Percentiles rank a stretch among this genome's conserved stretches.
These are phyloP conservation scores for Dentipellis fragilis DNA, from an alignment of 768 basidiomycete genomes.

Conservation along the genomic window DNA sequence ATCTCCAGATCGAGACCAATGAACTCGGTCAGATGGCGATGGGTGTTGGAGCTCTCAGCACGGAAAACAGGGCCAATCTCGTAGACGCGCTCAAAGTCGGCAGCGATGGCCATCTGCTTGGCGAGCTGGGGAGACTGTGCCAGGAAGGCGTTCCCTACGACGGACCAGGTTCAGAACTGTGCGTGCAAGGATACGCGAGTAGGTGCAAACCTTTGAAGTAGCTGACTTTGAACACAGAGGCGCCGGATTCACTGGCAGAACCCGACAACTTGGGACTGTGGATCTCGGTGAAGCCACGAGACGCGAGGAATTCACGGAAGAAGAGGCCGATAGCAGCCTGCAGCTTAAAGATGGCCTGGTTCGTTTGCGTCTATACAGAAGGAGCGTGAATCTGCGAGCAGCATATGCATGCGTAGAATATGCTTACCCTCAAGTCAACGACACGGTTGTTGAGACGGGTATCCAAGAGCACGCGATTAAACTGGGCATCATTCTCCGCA, in stretches of 20 bases:
- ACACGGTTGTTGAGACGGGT: slow-evolving; percentile 93
- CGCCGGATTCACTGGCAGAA: slow-evolving; percentile 93
- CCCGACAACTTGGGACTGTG: slow-evolving; percentile 97
- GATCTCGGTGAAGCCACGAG: slow-evolving; percentile 81
- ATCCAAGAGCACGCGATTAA: slow-evolving; percentile 78
- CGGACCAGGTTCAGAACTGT: not conserved
- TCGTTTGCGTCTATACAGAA: slow-evolving; percentile 68
- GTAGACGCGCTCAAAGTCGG: slow-evolving; percentile 96
- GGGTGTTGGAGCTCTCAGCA: slow-evolving; percentile 94
- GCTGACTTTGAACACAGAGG: slow-evolving; percentile 93
- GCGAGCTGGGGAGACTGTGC: slow-evolving; percentile 96
- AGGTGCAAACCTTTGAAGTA: slow-evolving; percentile 81
- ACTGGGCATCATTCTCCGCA: slow-evolving; percentile 47
- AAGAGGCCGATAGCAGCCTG: slow-evolving; percentile 82
- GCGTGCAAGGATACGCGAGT: not conserved
- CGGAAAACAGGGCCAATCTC: slow-evolving; percentile 97
- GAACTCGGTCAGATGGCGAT: slow-evolving; percentile 97
- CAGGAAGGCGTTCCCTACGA: slow-evolving; percentile 73
- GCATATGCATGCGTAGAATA: not conserved
- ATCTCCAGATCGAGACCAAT: slow-evolving; percentile 98
- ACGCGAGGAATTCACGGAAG: slow-evolving; percentile 75
- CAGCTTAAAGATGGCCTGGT: slow-evolving; percentile 90
- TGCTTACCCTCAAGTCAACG: slow-evolving; percentile 79
- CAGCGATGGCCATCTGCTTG: slow-evolving; percentile 99
- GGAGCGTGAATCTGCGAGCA: slow-evolving; percentile 1